These are phyloP conservation scores for Cotoneaster glaucophyllus DNA, from an alignment of 306 rosid species.

Conservation along the genomic window DNA sequence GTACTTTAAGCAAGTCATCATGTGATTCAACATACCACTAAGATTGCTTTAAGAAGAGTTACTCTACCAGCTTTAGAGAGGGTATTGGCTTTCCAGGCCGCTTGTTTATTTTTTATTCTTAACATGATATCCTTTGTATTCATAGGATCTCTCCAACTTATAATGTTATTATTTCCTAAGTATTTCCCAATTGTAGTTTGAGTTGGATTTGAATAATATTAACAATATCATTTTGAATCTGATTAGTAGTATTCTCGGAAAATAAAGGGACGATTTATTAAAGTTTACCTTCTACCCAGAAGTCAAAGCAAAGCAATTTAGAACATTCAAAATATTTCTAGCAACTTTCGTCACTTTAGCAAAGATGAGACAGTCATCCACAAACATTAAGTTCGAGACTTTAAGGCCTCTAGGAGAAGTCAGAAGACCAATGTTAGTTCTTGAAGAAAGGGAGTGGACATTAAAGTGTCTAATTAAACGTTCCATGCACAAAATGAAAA, in stretches of 20 bases:
- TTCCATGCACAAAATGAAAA: background rate
- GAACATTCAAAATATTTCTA: background rate
- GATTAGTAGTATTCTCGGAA: no score
- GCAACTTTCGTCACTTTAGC: background rate
- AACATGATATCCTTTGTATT: background rate
- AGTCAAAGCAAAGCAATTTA: background rate
- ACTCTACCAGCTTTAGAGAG: background rate
- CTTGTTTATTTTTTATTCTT: background rate
- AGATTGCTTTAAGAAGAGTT: background rate
- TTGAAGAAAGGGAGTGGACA: no score
- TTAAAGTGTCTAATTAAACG: background rate
- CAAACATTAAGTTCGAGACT: background rate
- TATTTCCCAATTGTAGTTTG: background rate
- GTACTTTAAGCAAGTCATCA: background rate
- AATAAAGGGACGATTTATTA: no score
- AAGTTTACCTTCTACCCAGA: no score
- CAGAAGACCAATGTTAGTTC: background rate
- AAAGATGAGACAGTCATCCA: background rate
- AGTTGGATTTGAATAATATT: background rate
- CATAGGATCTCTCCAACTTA: background rate
- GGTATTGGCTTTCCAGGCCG: background rate
- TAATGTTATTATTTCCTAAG: background rate
- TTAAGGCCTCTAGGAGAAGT: background rate
- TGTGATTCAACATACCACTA: background rate
- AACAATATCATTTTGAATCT: background rate